phyloP scores from a whole-genome alignment of 176 grass and related monocot species.

The Puccinellia tenuiflora region DNA sequence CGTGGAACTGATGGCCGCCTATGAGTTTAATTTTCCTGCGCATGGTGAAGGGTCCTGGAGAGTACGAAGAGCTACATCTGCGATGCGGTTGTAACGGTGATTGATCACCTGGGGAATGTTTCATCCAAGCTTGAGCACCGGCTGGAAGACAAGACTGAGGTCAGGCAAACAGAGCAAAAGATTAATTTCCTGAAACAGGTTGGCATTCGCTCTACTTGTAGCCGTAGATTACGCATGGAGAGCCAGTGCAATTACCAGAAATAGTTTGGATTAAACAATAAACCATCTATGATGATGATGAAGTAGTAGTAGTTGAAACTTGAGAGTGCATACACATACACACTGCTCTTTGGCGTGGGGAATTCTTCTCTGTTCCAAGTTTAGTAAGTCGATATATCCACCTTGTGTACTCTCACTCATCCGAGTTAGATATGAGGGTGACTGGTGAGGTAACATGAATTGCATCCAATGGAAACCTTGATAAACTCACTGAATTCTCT shows the following conservation, averaged over 20 bases:
- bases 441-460: not conserved
- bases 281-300: not conserved
- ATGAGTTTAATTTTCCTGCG: not conserved
- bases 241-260: not conserved
- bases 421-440: not conserved
- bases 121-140: slow-evolving; percentile 80
- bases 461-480: not conserved
- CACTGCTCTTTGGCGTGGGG: not conserved
- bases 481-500: not conserved
- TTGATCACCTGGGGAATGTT: slow-evolving; percentile 83
- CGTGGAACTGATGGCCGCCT: not conserved
- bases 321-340: not conserved
- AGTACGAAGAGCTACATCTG: slow-evolving; percentile 81
- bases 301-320: not conserved
- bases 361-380: not conserved
- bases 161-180: slow-evolving; percentile 50
- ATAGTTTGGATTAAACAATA: not conserved
- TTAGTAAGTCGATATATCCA: not conserved
- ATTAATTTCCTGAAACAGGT: slow-evolving; percentile 77
- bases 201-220: not conserved
- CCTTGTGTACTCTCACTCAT: not conserved
- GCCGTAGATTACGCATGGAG: not conserved
- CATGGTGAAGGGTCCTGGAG: slow-evolving; percentile 47
- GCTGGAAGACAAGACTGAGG: slow-evolving; percentile 40
- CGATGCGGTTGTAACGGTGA: slow-evolving; percentile 65